Evolutionary conservation across 1,139 yeast genomes (phyloP), one percentile per base, ranked within the genome.

Genomic region (Arxiozyma bovina): DNA sequence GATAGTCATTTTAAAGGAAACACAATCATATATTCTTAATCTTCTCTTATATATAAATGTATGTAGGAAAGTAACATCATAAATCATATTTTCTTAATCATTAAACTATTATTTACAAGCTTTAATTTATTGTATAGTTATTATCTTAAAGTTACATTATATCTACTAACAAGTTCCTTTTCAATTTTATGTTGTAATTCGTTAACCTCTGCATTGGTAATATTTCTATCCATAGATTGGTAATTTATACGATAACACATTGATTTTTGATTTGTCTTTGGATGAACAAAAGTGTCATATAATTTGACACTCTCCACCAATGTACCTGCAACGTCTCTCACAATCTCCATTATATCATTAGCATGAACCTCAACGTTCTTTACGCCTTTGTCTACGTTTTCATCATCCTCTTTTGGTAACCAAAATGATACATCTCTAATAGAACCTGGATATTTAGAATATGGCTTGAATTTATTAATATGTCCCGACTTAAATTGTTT

Each of bases 261-360:
- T 11, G 96, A 86, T 59, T 74, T 80, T 61, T 77, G 81, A 3
- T 83, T 82, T 0, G 94, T 85, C 65, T 88, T 88, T 44, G 96
- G 96, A 68, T 91, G 96, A 15, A 74, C 76, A 66, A 91, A 93
- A 64, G 86, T 86, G 68, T 93, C 99, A 50, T 88, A 79, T 52
- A 87, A 72, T 46, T 78, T 74, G 4, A 93, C 99, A 64, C 83
- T 87, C 69, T 91, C 99, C 0, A 90, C 95, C 60, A 89, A 74
- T 72, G 89, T 96, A 8, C 95, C 94, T 8, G 95, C 96, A 54
- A 79, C 78, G 54, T 79, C 77, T 66, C 99, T 81, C 23, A 93
- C 95, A 53, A 87, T 78, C 70, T 93, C 99, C 96, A 90, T 93
- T 42, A 93, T 77, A 67, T 94, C 99, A 67, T 94, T 93, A 58